Evolutionary conservation across 2,329 filamentous ascomycete species (phyloP).

Genomic region (Paracoccidioides brasiliensis): DNA sequence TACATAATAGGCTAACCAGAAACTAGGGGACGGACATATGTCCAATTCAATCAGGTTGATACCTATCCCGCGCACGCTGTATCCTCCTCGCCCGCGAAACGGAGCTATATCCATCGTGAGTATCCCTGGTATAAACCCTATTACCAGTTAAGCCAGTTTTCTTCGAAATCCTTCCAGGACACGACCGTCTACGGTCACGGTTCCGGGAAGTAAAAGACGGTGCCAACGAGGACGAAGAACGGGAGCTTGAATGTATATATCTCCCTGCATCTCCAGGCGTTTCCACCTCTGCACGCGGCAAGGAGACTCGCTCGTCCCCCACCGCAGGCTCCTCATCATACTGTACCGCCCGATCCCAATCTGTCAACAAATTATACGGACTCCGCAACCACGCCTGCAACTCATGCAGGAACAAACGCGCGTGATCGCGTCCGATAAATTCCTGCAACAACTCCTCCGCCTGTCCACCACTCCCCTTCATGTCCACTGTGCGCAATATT

Average conservation of each 20-base stretch:
- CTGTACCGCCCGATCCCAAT: constrained; percentile 72
- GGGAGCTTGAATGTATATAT: background rate
- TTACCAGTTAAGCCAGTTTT: background rate
- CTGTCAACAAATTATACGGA: constrained; percentile 55
- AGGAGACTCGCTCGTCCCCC: background rate
- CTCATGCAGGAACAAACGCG: constrained; percentile 71
- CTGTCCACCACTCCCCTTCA: constrained; percentile 63
- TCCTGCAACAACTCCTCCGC: constrained; percentile 68
- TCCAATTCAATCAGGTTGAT: constrained; percentile 8
- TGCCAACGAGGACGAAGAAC: background rate
- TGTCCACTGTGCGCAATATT: constrained; percentile 69
- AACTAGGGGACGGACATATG: background rate
- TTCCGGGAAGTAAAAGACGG: too few species aligned
- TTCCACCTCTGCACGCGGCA: background rate
- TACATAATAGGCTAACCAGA: background rate
- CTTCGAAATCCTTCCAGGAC: background rate
- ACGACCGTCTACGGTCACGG: background rate
- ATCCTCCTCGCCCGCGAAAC: constrained; percentile 15
- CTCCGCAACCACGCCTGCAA: constrained; percentile 70
- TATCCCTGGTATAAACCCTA: background rate
- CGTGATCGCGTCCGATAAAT: constrained; percentile 61
- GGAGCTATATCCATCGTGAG: background rate
- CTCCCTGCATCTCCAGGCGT: background rate
- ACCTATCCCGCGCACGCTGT: constrained; percentile 21
- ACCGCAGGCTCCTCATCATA: constrained; percentile 36